A percentile compares a stretch with the other conserved stretches of the same genome.
Evolutionary conservation across 768 basidiomycete genomes (phyloP).

Genomic region (Calocybe cyanea): DNA sequence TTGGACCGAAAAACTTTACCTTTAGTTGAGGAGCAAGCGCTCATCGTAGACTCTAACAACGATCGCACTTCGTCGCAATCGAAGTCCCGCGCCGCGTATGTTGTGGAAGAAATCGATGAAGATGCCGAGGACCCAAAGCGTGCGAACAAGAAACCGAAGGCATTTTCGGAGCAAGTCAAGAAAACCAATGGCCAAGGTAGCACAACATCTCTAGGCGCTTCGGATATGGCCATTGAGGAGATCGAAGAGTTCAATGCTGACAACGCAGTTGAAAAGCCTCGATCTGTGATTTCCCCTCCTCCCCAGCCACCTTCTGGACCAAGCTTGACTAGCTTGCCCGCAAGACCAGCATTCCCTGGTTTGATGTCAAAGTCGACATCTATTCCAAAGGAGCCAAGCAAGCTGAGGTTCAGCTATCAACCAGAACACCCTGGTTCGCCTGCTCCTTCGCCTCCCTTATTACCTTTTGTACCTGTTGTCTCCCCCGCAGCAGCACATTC

Average conservation of each 20-base stretch:
- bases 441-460: background rate
- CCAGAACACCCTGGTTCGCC: slow-evolving; percentile 38
- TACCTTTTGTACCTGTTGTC: background rate
- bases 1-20: slow-evolving; percentile 1
- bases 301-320: slow-evolving; percentile 7
- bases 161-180: slow-evolving; percentile 7
- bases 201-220: slow-evolving; percentile 3
- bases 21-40: slow-evolving; percentile 9
- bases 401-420: slow-evolving; percentile 69
- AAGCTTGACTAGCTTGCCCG: slow-evolving; percentile 15
- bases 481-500: background rate
- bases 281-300: slow-evolving; percentile 5
- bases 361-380: slow-evolving; percentile 51
- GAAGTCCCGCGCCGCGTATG: slow-evolving; percentile 15
- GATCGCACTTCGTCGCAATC: slow-evolving; percentile 7
- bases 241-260: slow-evolving; percentile 26
- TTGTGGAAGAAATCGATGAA: slow-evolving; percentile 34
- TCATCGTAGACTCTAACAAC: slow-evolving; percentile 2
- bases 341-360: slow-evolving; percentile 22
- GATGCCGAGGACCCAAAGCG: slow-evolving; percentile 37
- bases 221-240: slow-evolving; percentile 30
- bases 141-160: slow-evolving; percentile 48
- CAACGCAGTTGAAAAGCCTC: slow-evolving; percentile 12
- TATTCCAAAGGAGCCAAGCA: slow-evolving; percentile 74
- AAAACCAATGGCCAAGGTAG: slow-evolving; percentile 9